A percentile compares a stretch with the other conserved stretches of the same genome.
Conservation (phyloP, 1,284 basidiomycete genomes). For the Trichosporon ovoides region DNA sequence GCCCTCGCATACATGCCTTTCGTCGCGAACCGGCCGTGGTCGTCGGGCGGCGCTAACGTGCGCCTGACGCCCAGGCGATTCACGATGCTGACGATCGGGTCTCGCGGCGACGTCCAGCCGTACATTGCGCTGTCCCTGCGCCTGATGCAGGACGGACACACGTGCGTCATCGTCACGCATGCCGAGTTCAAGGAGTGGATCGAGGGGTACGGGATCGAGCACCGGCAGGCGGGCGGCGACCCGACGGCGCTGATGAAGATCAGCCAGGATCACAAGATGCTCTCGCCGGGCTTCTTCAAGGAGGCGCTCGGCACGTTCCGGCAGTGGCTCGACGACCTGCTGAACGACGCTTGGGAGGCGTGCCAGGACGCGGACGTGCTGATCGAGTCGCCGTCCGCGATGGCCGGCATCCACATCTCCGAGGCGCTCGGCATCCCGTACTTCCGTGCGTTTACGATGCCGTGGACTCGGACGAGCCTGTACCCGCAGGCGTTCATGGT, state of each 20-base stretch:
- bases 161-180: conserved; percentile 56
- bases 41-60: conserved; percentile 12
- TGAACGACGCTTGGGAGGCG: conserved; percentile 89
- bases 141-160: conserved; percentile 65
- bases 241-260: conserved; percentile 92
- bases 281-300: conserved; percentile 74
- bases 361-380: conserved; percentile 91
- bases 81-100: conserved; percentile 56
- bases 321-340: conserved; percentile 91
- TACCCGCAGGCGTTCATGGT: conserved; percentile 98
- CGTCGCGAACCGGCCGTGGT: conserved; percentile 40
- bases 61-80: conserved; percentile 41
- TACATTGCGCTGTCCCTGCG: conserved; percentile 73
- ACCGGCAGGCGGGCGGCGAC: conserved; percentile 78
- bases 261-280: conserved; percentile 61
- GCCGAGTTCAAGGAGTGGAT: conserved; percentile 94
- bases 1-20: conserved; percentile 42
- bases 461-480: conserved; percentile 62
- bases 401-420: conserved; percentile 98
- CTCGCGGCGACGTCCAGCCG: conserved; percentile 86
- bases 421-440: conserved; percentile 90
- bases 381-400: conserved; percentile 91
- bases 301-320: conserved; percentile 74
- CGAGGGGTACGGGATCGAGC: conserved; percentile 70
- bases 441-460: conserved; percentile 79